A percentile compares a stretch with the other conserved stretches of the same genome.
These are phyloP conservation scores for Capniomyces stellatus DNA, from an alignment of 371 early-diverging fungal species.

Conservation along the genomic window DNA sequence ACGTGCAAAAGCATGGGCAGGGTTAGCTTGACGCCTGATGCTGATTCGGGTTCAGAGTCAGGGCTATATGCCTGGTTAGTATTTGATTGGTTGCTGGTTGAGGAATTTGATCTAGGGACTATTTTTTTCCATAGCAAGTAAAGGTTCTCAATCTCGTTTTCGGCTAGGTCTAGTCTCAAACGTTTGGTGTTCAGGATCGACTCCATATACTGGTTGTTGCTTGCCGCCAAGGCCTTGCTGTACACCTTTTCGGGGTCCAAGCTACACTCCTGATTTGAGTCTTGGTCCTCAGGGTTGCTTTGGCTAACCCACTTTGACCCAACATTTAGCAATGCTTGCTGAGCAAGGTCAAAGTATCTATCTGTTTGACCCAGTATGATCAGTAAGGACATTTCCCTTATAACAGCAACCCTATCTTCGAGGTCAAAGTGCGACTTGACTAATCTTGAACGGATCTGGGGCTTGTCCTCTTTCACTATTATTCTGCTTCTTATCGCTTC, in stretches of 20 bases:
- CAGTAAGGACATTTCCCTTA: slow-evolving; percentile 20
- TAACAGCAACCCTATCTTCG: slow-evolving; percentile 18
- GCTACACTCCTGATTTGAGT: slow-evolving; percentile 20
- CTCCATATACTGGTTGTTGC: slow-evolving; percentile 17
- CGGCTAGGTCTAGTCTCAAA: slow-evolving; percentile 19
- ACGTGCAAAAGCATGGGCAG: slow-evolving; percentile 25
- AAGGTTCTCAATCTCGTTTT: slow-evolving; percentile 13
- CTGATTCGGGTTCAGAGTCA: slow-evolving; percentile 1
- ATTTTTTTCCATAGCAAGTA: slow-evolving; percentile 16
- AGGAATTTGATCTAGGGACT: neutral
- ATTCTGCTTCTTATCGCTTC: slow-evolving; percentile 22
- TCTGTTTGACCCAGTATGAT: slow-evolving; percentile 17
- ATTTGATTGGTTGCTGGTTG: neutral
- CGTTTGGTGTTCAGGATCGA: slow-evolving; percentile 20
- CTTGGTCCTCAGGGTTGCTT: neutral
- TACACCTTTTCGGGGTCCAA: slow-evolving; percentile 22
- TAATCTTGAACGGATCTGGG: slow-evolving; percentile 15
- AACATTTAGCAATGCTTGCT: slow-evolving; percentile 11
- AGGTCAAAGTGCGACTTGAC: slow-evolving; percentile 14
- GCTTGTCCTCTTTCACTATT: slow-evolving; percentile 22
- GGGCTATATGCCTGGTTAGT: neutral
- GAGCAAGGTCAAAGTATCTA: slow-evolving; percentile 10
- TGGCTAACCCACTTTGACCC: slow-evolving; percentile 5
- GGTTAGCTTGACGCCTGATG: slow-evolving; percentile 12
- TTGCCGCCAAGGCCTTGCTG: slow-evolving; percentile 19